Evolutionary conservation across 192 early-diverging fungal species (phyloP).

Genomic region (Coemansia aciculifera): DNA sequence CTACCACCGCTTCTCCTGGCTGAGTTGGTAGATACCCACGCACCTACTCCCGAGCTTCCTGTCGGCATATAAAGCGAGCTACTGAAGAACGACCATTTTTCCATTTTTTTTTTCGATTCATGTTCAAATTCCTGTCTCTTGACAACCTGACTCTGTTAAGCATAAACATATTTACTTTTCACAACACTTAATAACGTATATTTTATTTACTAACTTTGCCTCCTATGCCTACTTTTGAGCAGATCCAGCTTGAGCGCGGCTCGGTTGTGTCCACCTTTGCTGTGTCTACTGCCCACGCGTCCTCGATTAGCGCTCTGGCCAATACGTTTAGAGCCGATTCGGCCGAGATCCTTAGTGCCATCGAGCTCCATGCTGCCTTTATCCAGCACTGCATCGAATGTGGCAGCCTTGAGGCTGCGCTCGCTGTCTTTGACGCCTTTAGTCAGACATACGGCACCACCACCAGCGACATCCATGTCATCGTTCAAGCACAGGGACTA

Average conservation of each 20-base stretch:
- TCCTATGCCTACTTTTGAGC: neutral
- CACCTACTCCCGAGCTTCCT: neutral
- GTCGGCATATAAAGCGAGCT: neutral
- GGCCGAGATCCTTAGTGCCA: conserved; percentile 1
- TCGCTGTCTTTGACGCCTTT: conserved; percentile 14
- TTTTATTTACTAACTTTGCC: neutral
- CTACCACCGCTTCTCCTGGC: neutral
- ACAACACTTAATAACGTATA: neutral
- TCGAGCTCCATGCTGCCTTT: conserved; percentile 18
- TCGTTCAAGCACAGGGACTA: conserved; percentile 9
- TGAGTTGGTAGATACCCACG: neutral
- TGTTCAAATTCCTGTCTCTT: neutral
- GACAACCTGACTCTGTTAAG: neutral
- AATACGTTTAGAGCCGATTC: neutral
- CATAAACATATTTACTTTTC: neutral
- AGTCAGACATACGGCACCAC: neutral
- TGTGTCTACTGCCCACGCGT: neutral
- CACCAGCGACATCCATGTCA: conserved; percentile 19
- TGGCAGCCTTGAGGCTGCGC: conserved; percentile 1
- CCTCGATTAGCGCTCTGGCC: neutral
- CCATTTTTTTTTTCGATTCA: neutral
- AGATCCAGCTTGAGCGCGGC: neutral
- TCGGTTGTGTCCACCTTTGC: neutral
- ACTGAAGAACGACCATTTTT: neutral
- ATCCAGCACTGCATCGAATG: conserved; percentile 15